Evolutionary conservation across 345 rosid species (phyloP).

Genomic region (Populus davidiana): DNA sequence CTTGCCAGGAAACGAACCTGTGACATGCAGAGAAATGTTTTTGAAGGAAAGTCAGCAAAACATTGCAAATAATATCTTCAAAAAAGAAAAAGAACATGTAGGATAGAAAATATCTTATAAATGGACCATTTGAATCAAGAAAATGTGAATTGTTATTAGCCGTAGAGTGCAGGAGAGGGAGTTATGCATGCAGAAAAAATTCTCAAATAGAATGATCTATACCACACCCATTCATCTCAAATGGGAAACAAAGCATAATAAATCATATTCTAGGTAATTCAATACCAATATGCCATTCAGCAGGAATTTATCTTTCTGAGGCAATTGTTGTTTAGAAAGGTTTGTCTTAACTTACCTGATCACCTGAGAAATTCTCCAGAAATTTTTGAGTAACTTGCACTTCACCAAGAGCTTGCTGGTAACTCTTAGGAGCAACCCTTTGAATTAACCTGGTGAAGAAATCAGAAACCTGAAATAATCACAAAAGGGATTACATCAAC

Average conservation of each 20-base stretch:
- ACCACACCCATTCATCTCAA: background rate
- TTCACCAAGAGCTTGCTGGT: constrained; percentile 87
- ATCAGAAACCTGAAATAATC: constrained; percentile 61
- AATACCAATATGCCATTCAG: background rate
- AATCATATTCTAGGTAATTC: background rate
- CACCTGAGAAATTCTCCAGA: constrained; percentile 88
- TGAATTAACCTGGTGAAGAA: constrained; percentile 88
- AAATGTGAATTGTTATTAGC: background rate
- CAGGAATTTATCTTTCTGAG: too few species aligned
- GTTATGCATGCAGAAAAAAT: background rate
- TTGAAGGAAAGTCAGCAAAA: constrained; percentile 1
- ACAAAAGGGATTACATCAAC: background rate
- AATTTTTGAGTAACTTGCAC: constrained; percentile 82
- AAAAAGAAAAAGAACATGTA: background rate
- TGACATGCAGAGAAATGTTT: background rate
- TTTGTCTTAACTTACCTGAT: constrained; percentile 56
- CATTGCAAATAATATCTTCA: background rate
- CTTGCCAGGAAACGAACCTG: constrained; percentile 95
- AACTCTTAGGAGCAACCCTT: constrained; percentile 94
- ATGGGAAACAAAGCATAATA: constrained; percentile 11
- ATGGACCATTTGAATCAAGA: constrained; percentile 1
- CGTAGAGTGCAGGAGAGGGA: background rate
- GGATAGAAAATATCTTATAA: constrained; percentile 3
- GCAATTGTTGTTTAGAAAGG: background rate
- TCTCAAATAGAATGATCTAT: background rate